Conservation (phyloP, 1,139 yeast species). For the Zhuliangozyma blackwelliae region DNA sequence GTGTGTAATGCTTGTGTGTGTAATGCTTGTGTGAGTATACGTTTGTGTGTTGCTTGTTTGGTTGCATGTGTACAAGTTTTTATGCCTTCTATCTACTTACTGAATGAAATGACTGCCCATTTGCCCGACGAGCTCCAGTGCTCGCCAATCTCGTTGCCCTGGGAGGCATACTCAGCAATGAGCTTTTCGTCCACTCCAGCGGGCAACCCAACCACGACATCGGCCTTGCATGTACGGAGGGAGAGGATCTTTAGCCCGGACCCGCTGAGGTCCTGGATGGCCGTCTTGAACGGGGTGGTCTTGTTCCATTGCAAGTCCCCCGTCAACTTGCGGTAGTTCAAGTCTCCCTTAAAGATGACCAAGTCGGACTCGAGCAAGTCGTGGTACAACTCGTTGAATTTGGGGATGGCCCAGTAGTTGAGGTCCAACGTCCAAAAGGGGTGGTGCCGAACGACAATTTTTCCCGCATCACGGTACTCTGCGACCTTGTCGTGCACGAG, state of each 20-base stretch:
- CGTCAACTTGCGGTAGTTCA: slow-evolving; percentile 89
- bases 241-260: slow-evolving; percentile 64
- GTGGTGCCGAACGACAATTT: slow-evolving; percentile 55
- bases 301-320: slow-evolving; percentile 88
- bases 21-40: too few relatives aligned
- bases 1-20: too few relatives aligned
- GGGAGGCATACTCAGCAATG: slow-evolving; percentile 49
- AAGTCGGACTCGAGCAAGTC: slow-evolving; percentile 54
- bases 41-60: too few relatives aligned
- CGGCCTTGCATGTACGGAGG: slow-evolving; percentile 93
- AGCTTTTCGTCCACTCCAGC: slow-evolving; percentile 70
- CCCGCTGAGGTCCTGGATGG: slow-evolving; percentile 65
- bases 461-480: slow-evolving; percentile 45
- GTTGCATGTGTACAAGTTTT: background rate
- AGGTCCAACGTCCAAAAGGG: slow-evolving; percentile 82
- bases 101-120: slow-evolving; percentile 74
- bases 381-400: slow-evolving; percentile 38
- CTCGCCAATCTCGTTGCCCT: slow-evolving; percentile 61
- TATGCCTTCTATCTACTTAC: slow-evolving; percentile 5
- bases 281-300: slow-evolving; percentile 66
- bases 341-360: slow-evolving; percentile 89
- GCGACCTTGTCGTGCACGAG: slow-evolving; percentile 49
- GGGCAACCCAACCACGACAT: slow-evolving; percentile 84
- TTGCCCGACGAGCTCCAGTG: slow-evolving; percentile 88
- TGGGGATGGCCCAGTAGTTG: slow-evolving; percentile 68